Evolutionary conservation across 352 stramenopile species (phyloP).

Genomic region (Globisporangium solare): DNA sequence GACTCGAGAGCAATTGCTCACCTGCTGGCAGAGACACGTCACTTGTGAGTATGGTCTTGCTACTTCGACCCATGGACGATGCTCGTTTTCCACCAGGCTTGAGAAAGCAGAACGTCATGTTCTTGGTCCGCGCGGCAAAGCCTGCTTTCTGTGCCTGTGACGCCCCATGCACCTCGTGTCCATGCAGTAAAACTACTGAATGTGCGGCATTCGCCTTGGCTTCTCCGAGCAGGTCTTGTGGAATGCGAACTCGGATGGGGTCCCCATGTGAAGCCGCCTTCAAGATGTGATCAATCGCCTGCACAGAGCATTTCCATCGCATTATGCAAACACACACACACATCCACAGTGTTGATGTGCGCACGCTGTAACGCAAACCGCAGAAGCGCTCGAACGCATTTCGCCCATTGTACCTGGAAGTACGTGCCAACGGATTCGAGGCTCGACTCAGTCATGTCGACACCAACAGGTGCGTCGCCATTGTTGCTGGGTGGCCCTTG

Average conservation of each 20-base stretch:
- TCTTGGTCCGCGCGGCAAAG: background rate
- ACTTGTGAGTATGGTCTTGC: background rate
- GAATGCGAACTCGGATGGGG: background rate
- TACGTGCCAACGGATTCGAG: background rate
- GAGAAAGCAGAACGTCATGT: constrained; percentile 5
- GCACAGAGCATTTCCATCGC: too few species aligned
- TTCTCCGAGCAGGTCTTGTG: background rate
- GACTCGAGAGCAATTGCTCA: constrained; percentile 5
- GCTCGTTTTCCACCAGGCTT: background rate
- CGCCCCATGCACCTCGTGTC: background rate
- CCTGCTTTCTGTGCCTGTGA: background rate
- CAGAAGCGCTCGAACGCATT: background rate
- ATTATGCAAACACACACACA: background rate
- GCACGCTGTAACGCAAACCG: background rate
- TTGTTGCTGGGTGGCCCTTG: background rate
- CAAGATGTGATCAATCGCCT: constrained; percentile 1
- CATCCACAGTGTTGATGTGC: background rate
- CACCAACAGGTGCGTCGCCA: background rate
- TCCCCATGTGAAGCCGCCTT: background rate
- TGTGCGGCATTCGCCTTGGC: background rate
- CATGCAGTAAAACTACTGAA: background rate
- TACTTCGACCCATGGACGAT: too few species aligned
- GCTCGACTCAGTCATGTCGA: background rate
- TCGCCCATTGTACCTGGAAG: constrained; percentile 2
- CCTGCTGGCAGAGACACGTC: constrained; percentile 5